Evolutionary conservation across 2,329 filamentous ascomycete genomes (phyloP), one percentile per base, ranked within the genome.

Genomic region (Colletotrichum australisinense): DNA sequence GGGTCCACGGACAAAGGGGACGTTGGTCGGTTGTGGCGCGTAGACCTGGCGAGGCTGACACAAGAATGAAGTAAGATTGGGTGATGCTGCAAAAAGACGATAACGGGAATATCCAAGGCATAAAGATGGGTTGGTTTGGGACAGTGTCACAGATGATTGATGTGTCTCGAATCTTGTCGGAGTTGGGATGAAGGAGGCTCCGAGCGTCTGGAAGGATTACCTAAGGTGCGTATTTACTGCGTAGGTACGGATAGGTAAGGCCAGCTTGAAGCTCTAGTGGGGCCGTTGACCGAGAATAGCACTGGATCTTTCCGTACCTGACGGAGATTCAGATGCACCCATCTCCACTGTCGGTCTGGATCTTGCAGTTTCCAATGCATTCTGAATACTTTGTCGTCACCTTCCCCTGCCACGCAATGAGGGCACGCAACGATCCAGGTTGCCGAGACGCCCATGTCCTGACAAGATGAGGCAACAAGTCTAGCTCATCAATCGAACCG

Each of bases 131-230:
- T n/a, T 57, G 62, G 71, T 73, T 73, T 73, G 67, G 60, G 67
- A 73, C 24, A 65, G 56, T 71, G 67, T 73, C 56, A 73, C 71
- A 73, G 67, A 62, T 62, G 71, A 62, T 53, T 57, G 56, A 63
- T 73, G 71, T 73, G 71, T 71, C 56, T 73, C 71, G 68, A 55
- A 62, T 71, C 67, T 56, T 28, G 67, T 73, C 71, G 62, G 67
- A 71, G 62, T 66, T 73, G 62, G 60, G 67, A 73, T 57, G 62
- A 58, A 70, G 71, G 60, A 66, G 67, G 71, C 38, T 73, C 71
- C 71, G 71, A 73, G 71, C 71, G 60, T 22, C 42, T 64, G 12
- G n/a, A 57, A n/a, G 57, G 67, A 70, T 73, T 73, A 73, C 32
- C 67, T 73, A 73, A 73, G 60, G 64, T 57, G n/a, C 49, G 7